Base-by-base conservation (phyloP, 2,329 filamentous ascomycete genomes). In the Xylariomycetidae sp. region DNA sequence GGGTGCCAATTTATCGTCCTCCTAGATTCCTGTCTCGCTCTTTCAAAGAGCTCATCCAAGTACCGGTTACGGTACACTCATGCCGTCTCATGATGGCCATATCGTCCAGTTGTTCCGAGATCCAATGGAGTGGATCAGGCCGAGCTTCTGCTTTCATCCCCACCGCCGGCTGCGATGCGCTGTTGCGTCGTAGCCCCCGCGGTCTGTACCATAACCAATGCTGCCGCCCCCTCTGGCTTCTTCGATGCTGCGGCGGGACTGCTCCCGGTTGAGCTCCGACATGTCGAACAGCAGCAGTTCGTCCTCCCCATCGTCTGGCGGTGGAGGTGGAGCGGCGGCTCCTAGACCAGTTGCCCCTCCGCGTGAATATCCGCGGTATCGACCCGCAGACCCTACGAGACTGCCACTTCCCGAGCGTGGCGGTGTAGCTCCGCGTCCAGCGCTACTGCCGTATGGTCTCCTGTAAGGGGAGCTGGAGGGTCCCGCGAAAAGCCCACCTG, bases 281-380 rank as follows among this genome's bases (percentile, higher is more conserved):
- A 86, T 76, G 42, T 82, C 78, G 56, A 86, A 86, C 8, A 86
- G 66, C 8, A 86, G 57, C 1, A 78, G 79, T 49, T 86, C 82
- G 34, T 84, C 82, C 39, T 82, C 78, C 16, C 65, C 58, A 5
- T 74, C 72, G 32, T 61, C 60, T 27, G 74, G 67, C 6, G 61
- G 57, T 27, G 74, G 67, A 7, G 61, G 57, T 0, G 54, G 52
- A 6, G 65, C 62, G 1, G 62, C 58, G 29, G 65, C 64, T 35
- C 65, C 70, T 35, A 67, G 61, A 32, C 68, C 51, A 12, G 51
- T 52, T 18, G 41, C 46, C 14, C 56, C 51, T 5, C 54, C 52
- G 38, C 61, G 57, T 18, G 63, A 57, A 34, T 59, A 56, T 17
- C 43, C 57, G 43, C 43, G 53, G 25, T 56, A 56, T 37, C 54